Evolutionary conservation across 106 monocot species (phyloP).

Genomic region (Phalaenopsis equestris): DNA sequence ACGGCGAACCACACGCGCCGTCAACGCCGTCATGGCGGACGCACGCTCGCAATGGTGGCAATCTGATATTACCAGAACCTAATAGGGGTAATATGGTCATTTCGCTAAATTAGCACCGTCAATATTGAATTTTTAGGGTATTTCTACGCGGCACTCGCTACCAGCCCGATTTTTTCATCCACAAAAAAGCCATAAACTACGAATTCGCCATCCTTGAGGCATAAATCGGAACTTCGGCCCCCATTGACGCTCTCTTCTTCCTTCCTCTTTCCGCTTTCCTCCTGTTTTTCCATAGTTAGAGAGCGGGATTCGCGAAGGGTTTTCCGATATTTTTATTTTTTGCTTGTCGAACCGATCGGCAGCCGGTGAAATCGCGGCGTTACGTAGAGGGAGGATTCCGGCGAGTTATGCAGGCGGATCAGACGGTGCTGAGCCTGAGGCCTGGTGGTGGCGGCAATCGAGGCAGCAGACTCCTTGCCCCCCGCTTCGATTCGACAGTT

Average conservation of each 20-base stretch:
- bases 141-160: background rate
- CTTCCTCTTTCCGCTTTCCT: background rate
- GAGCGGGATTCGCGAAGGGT: constrained; percentile 9
- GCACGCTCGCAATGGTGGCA: background rate
- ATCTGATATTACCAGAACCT: background rate
- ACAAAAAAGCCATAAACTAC: background rate
- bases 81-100: background rate
- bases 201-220: background rate
- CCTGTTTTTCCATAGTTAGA: background rate
- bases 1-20: background rate
- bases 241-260: background rate
- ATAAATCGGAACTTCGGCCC: constrained; percentile 4
- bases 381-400: constrained; percentile 2
- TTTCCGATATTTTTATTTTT: background rate
- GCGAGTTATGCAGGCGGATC: constrained; percentile 83
- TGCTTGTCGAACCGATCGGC: constrained; percentile 7
- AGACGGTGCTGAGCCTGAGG: constrained; percentile 57
- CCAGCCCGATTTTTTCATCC: background rate
- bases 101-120: no score
- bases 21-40: background rate
- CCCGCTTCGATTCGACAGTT: constrained; percentile 42
- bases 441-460: constrained; percentile 76
- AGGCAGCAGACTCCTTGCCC: constrained; percentile 29
- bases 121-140: background rate
- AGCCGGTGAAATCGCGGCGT: constrained; percentile 1